These are phyloP conservation scores for Purshia tridentata DNA, from an alignment of 306 rosid species.

Conservation along the genomic window DNA sequence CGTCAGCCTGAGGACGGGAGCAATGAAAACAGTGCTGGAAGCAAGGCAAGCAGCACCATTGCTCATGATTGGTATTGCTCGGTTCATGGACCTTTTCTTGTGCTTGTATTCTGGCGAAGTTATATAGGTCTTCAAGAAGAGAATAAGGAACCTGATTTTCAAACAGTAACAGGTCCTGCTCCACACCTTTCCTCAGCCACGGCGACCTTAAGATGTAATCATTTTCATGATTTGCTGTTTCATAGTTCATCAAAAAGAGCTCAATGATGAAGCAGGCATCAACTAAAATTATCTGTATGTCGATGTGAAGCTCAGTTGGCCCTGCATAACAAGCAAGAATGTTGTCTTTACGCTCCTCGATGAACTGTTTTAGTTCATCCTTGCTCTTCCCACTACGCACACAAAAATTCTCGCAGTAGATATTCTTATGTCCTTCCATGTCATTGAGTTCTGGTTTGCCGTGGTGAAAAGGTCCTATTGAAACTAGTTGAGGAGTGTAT, in stretches of 20 bases:
- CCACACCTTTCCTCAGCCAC: constrained; percentile 38
- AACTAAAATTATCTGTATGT: not conserved
- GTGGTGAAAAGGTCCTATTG: constrained; percentile 46
- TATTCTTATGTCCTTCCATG: constrained; percentile 33
- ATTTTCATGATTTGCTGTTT: not conserved
- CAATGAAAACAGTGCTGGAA: not conserved
- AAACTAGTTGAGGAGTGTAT: constrained; percentile 49
- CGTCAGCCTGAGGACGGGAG: not conserved
- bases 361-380: not conserved
- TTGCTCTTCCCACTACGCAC: constrained; percentile 4
- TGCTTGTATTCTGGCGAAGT: not conserved
- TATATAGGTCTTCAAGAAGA: constrained; percentile 32
- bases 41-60: not conserved
- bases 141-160: constrained; percentile 58
- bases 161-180: constrained; percentile 43
- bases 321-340: constrained; percentile 5
- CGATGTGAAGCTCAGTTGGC: not conserved
- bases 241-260: constrained; percentile 19
- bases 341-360: not conserved
- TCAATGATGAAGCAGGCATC: constrained; percentile 30
- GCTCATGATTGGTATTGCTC: not conserved
- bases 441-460: constrained; percentile 16
- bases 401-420: constrained; percentile 25
- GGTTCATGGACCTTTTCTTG: not conserved
- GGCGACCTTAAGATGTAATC: constrained; percentile 41